Conservation (phyloP, 2,329 filamentous ascomycete genomes). For the Tothia fuscella region DNA sequence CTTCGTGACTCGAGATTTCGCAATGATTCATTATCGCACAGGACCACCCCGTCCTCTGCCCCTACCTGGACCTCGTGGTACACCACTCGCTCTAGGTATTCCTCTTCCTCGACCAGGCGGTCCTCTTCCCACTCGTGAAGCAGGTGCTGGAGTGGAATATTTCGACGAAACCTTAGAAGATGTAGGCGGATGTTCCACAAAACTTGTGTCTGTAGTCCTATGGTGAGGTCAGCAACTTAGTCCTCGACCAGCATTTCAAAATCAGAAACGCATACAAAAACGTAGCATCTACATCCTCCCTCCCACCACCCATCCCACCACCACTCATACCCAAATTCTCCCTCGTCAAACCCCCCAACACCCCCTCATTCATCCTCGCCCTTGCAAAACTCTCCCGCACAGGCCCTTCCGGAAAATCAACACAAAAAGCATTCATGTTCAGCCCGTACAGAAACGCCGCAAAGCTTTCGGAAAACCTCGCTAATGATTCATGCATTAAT, state of each 20-base stretch:
- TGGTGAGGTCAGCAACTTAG: conserved; percentile 6
- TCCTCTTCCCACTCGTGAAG: conserved; percentile 5
- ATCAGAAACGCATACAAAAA: conserved; percentile 53
- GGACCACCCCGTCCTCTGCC: conserved; percentile 12
- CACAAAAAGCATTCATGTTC: conserved; percentile 98
- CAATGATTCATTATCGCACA: neutral
- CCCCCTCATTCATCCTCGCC: conserved; percentile 4
- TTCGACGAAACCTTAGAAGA: conserved; percentile 37
- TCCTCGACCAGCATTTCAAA: conserved; percentile 14
- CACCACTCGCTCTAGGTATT: conserved; percentile 23
- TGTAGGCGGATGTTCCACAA: conserved; percentile 68
- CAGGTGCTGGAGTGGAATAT: conserved; percentile 24
- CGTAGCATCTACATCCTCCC: conserved; percentile 56
- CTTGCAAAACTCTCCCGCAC: conserved; percentile 9
- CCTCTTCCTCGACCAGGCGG: conserved; percentile 15
- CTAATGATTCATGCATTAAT: conserved; percentile 87
- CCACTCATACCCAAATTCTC: neutral
- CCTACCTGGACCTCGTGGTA: conserved; percentile 7
- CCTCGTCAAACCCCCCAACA: neutral
- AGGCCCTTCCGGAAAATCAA: conserved; percentile 78
- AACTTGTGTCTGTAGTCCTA: conserved; percentile 84
- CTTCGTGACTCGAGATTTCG: neutral
- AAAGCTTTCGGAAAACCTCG: conserved; percentile 91
- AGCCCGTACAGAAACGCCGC: conserved; percentile 89
- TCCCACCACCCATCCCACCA: conserved; percentile 1